Evolutionary conservation across 2,329 filamentous ascomycete species (phyloP), one percentile per base, ranked within the genome.

Genomic region (Fusarium circinatum): DNA sequence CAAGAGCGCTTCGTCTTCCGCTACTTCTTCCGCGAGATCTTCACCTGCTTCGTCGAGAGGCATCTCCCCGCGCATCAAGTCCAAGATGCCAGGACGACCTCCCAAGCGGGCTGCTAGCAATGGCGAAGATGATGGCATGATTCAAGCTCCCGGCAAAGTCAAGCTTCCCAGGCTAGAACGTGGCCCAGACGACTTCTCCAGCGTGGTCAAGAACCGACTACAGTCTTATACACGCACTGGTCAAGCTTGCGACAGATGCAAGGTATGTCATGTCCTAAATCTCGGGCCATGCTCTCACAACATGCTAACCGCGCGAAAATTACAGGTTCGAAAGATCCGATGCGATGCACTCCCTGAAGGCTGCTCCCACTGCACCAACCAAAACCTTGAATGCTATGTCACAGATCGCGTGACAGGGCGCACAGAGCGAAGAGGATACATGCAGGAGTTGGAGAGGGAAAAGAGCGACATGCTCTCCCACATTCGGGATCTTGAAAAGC

Each of bases 191-290:
- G 86, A 89, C 73, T 90, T 89, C 71, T 89, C 88, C 8, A 85
- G 82, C 64, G 86, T 88, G 38, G 87, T 89, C 73, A 89, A 89
- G 83, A 87, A 82, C 77, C 86, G 88, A 62, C 81, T 89, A 49
- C 85, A 87, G 72, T 86, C 86, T 8, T 89, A 89, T 72, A 88
- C 87, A 26, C 85, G 88, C 65, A 97, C 94, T 0, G 94, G 94
- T 15, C 94, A 97, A 84, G 94, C 94, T 38, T 97, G 94, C 86
- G 94, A 97, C 83, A 88, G 94, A 63, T 97, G 94, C 87, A 96
- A 96, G 88, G 92, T 94, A 82, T 76, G 87, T 61, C 41, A 65
- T 76, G 87, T 62, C 41, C 63, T 58, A 7, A 18, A 45, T 41
- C 47, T 62, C 26, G 57, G 42, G 30, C 41, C 49, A 36, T 24